Evolutionary conservation across 768 basidiomycete species (phyloP).

Genomic region (Tricholoma furcatifolium): DNA sequence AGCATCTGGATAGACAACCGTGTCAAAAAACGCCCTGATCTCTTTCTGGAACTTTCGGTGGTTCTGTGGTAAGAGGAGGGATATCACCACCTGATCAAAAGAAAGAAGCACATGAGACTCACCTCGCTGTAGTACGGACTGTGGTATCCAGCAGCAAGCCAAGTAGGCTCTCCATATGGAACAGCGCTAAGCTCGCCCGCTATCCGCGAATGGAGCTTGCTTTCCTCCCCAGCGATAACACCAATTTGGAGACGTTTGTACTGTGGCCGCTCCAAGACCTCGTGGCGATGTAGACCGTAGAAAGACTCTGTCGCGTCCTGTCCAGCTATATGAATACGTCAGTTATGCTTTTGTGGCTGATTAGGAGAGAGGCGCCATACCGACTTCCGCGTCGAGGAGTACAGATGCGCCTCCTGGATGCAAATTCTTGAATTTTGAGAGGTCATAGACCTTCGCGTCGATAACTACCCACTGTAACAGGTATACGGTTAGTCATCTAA

Average conservation of each 20-base stretch:
- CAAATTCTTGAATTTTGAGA: constrained; percentile 72
- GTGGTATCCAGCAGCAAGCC: constrained; percentile 63
- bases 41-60: constrained; percentile 56
- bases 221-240: constrained; percentile 55
- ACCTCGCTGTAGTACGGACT: constrained; percentile 78
- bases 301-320: constrained; percentile 80
- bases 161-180: constrained; percentile 80
- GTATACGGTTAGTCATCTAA: neutral
- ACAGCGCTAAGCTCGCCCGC: constrained; percentile 61
- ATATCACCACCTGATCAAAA: neutral
- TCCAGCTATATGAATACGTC: constrained; percentile 44
- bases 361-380: constrained; percentile 33
- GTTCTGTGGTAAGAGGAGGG: constrained; percentile 30
- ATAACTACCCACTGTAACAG: constrained; percentile 71
- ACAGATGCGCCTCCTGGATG: constrained; percentile 84
- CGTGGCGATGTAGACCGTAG: constrained; percentile 71
- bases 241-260: constrained; percentile 67
- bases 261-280: constrained; percentile 67
- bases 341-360: neutral
- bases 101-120: constrained; percentile 17
- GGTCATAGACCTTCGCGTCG: constrained; percentile 81
- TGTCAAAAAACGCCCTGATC: constrained; percentile 67
- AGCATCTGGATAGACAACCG: constrained; percentile 52
- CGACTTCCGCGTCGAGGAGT: constrained; percentile 70
- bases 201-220: constrained; percentile 42